Conservation (phyloP, 192 early-diverging fungal species). For the Diversispora epigaea region DNA sequence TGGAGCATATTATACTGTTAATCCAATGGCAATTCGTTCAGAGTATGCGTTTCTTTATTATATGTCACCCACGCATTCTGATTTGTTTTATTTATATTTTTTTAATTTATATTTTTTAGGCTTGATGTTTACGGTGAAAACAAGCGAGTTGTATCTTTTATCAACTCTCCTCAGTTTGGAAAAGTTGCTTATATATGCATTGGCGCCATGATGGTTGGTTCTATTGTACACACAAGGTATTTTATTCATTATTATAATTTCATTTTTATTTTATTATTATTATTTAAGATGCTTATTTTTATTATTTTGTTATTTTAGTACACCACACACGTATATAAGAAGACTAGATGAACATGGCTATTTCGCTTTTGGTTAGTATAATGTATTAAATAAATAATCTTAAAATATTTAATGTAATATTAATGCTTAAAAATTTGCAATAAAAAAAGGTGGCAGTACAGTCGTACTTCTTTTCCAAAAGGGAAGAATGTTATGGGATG, state of each 20-base stretch:
- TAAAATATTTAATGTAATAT: neutral
- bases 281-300: neutral
- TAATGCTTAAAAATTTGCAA: too few species aligned
- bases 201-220: constrained; percentile 87
- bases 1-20: constrained; percentile 80
- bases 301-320: neutral
- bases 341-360: constrained; percentile 80
- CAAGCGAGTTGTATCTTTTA: constrained; percentile 61
- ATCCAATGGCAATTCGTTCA: constrained; percentile 78
- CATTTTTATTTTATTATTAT: too few species aligned
- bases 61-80: neutral
- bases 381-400: neutral
- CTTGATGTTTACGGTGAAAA: constrained; percentile 84
- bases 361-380: constrained; percentile 65
- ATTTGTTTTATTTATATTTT: constrained; percentile 4
- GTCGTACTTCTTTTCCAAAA: constrained; percentile 67
- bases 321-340: constrained; percentile 41
- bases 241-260: neutral
- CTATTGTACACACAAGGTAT: constrained; percentile 61
- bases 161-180: constrained; percentile 67
- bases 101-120: constrained; percentile 4
- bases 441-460: constrained; percentile 58
- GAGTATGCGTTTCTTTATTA: constrained; percentile 20
- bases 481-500: constrained; percentile 61
- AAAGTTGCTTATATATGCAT: constrained; percentile 67